A percentile compares a stretch with the other conserved stretches of the same genome.
These are phyloP conservation scores for Viridothelium virens DNA, from an alignment of 495 filamentous ascomycete genomes.

Conservation along the genomic window DNA sequence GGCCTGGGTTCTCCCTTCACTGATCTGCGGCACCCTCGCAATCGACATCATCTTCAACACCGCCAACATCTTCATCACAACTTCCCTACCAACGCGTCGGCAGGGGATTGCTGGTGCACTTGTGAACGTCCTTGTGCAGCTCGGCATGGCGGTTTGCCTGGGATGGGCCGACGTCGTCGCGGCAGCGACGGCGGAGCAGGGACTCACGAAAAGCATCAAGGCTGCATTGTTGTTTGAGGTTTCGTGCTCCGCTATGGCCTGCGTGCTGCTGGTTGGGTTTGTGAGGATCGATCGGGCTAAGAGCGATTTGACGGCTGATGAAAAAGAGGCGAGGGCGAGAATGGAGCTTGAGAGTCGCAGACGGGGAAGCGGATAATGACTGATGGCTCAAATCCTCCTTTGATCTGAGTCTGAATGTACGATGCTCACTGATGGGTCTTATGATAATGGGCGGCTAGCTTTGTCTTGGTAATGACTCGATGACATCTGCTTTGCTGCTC, in stretches of 20 bases:
- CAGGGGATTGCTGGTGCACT: slow-evolving; percentile 70
- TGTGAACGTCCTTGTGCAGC: slow-evolving; percentile 40
- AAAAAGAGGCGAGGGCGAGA: slow-evolving; percentile 17
- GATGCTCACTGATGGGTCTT: background rate
- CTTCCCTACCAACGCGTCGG: slow-evolving; percentile 55
- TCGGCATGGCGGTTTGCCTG: slow-evolving; percentile 75
- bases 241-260: slow-evolving; percentile 46
- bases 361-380: background rate
- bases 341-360: background rate
- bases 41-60: slow-evolving; percentile 81
- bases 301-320: slow-evolving; percentile 24
- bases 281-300: slow-evolving; percentile 46
- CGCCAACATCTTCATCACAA: slow-evolving; percentile 78
- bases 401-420: background rate
- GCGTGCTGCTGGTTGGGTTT: slow-evolving; percentile 53
- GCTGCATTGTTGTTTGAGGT: slow-evolving; percentile 65
- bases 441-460: too few species aligned
- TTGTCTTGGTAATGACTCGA: too few species aligned
- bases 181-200: slow-evolving; percentile 42
- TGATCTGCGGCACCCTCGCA: slow-evolving; percentile 72
- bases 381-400: background rate
- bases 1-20: slow-evolving; percentile 72
- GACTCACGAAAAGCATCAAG: slow-evolving; percentile 49
- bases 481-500: too few species aligned
- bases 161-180: slow-evolving; percentile 67